Evolutionary conservation across 192 early-diverging fungal genomes (phyloP), one percentile per base, ranked within the genome.

Genomic region (Podila epicladia): DNA sequence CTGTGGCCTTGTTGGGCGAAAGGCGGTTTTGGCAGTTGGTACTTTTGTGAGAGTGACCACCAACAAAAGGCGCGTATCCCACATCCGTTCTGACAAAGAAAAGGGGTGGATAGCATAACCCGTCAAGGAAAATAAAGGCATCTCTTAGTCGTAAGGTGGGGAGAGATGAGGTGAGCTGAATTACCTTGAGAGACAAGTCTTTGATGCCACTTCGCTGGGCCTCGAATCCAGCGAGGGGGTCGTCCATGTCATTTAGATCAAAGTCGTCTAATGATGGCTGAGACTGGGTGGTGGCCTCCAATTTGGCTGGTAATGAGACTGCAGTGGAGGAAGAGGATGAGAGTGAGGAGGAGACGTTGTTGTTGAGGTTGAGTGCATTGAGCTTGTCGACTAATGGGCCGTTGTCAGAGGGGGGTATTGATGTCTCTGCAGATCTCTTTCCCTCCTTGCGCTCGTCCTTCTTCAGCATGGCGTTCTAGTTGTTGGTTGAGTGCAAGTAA

Each of bases 201-300:
- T 80, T 80, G 33, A 80, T 80, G 37, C 77, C 77, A 61, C 77
- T 80, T 58, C 77, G 70, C 29, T 80, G 77, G 12, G 77, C 77
- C 71, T 80, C 77, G 55, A 80, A 80, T 28, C 77, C 77, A 24
- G 77, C 77, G 20, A 80, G 67, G 17, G 77, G 77, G 28, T 80
- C 77, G 55, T 80, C 77, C 65, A 80, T 80, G 58, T 80, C 77
- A 53, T 80, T 80, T 6, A 80, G 26, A 48, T 80, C 77, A 72
- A 79, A 79, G 32, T 71, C 70, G 31, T 79, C 65, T 9, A 60
- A 45, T 28, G 64, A 32, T 37, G 35, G 35, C 35, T 37, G 35
- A 1, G 45, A 31, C 13, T 24, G n/a, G 19, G 72, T 19, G 4
- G 48, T 59, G 6, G 41, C 8, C n/a, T 22, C 48, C 33, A 38